Evolutionary conservation across 176 grass and related monocot genomes (phyloP), one percentile per base, ranked within the genome.

Genomic region (Carex myosuroides): DNA sequence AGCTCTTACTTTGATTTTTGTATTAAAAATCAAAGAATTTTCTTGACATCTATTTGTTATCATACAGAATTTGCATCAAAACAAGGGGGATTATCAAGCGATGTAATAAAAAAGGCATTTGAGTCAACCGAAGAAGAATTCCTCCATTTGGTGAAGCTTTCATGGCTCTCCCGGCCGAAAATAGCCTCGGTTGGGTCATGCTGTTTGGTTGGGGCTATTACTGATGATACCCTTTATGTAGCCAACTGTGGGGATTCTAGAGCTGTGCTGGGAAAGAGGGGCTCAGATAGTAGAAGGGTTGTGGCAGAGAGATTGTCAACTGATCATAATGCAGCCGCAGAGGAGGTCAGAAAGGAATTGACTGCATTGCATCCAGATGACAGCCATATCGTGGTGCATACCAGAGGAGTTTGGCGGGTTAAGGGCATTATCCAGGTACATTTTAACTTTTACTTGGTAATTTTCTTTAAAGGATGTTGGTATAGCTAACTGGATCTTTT

Each of bases 381-480:
- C 61, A 77, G 42, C 60, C 90, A 92, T 81, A 97, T 97, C 67
- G 94, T 97, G 18, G 83, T 94, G 73, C 88, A 92, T 75, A 80
- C 63, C 77, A 81, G 90, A 77, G 94, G 94, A 0, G 85, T 89
- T 1, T 97, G 94, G 94, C 89, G 91, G 57, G 86, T 97, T 81
- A 97, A 92, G 85, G 94, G 94, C 68, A 97, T 92, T 44, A 97
- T 97, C 90, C 94, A 97, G 94, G 94, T 97, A 85, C 63, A 63
- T 0, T 33, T 8, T 53, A 69, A 24, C 48, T 78, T 66, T 66
- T 21, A 53, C 14, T 70, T 73, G 13, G 13, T 63, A 10, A 64
- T 67, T 48, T 83, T 53, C 14, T 81, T 0, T 69, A 57, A 54
- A 7, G 18, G 16, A 18, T 21, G 68, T 21, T 71, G 41, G 35